phyloP scores from a whole-genome alignment of 129 eudicot genomes.

The Tanacetum coccineum region DNA sequence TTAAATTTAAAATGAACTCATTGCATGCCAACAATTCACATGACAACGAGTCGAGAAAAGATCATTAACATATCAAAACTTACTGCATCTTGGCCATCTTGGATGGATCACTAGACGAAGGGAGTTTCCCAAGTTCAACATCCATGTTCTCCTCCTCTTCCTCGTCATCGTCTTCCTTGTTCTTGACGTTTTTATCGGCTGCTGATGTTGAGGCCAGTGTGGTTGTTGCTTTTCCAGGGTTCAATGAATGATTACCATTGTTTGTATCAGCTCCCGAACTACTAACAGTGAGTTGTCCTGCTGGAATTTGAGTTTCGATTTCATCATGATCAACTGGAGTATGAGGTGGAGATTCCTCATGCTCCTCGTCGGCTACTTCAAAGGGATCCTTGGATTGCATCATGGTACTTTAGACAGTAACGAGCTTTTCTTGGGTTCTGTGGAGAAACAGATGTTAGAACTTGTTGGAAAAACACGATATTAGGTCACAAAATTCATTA shows the following conservation, averaged over 20 bases:
- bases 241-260: constrained; percentile 17
- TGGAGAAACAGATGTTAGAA: not conserved
- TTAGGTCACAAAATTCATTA: not conserved
- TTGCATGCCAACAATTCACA: not conserved
- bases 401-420: not conserved
- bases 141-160: constrained; percentile 96
- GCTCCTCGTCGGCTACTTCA: constrained; percentile 25
- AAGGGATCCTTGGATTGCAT: constrained; percentile 16
- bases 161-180: constrained; percentile 87
- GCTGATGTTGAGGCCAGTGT: constrained; percentile 39
- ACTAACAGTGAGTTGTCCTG: constrained; percentile 27
- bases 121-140: constrained; percentile 68
- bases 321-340: constrained; percentile 57
- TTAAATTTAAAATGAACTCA: not conserved
- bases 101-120: constrained; percentile 68
- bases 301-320: constrained; percentile 40
- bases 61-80: constrained; percentile 23
- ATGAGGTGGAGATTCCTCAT: constrained; percentile 72
- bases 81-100: constrained; percentile 94
- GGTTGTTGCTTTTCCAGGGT: constrained; percentile 36
- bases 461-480: too few relatives aligned
- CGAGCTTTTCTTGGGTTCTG: not conserved
- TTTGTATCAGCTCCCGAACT: constrained; percentile 35
- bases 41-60: not conserved
- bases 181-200: constrained; percentile 37